Base-by-base conservation (phyloP, 768 basidiomycete genomes). In the Leccinum incarnatum region DNA sequence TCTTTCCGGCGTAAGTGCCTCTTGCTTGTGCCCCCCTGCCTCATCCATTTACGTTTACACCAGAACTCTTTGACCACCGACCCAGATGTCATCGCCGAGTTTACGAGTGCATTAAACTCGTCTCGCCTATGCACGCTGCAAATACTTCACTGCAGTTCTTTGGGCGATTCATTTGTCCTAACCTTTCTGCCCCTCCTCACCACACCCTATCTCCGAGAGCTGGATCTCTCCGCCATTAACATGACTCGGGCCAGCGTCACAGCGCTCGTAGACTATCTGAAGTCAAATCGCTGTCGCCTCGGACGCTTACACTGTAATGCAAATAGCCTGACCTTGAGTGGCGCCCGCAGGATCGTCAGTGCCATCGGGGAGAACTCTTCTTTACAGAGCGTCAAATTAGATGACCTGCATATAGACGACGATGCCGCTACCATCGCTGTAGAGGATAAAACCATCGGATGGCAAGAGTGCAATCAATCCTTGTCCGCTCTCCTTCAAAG, bases 221-320 rank as follows among this genome's bases (percentile, higher is more conserved):
- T 89, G 17, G 79, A 85, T 61, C 69, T 88, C n/a, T 82, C 83
- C 4, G 78, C 79, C 3, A 77, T 77, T 14, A 76, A 76, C 19
- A 69, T 86, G 58, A 82, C 83, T 3, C 69, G 69, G 36, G 63
- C 58, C 30, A 74, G 78, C 12, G 74, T 77, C 0, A 76, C 81
- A 0, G 62, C 67, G 55, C 76, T 89, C 52, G 60, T 75, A 14
- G 72, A 75, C 17, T 89, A 81, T 62, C 70, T 88, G 14, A 74
- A 74, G 15, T 85, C 85, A 15, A 69, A 75, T 10, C 78, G 77
- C 19, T 85, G 84, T 61, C 74, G 69, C 23, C 72, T 88, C 9
- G 72, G 77, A 48, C 75, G 74, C 3, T 72, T 88, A 45, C 79
- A 78, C 54, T 78, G 82, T 58, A 87, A 81, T 59, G 82, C 80